These are phyloP conservation scores for Ciborinia camelliae DNA, from an alignment of 2,329 filamentous ascomycete species.

Conservation along the genomic window DNA sequence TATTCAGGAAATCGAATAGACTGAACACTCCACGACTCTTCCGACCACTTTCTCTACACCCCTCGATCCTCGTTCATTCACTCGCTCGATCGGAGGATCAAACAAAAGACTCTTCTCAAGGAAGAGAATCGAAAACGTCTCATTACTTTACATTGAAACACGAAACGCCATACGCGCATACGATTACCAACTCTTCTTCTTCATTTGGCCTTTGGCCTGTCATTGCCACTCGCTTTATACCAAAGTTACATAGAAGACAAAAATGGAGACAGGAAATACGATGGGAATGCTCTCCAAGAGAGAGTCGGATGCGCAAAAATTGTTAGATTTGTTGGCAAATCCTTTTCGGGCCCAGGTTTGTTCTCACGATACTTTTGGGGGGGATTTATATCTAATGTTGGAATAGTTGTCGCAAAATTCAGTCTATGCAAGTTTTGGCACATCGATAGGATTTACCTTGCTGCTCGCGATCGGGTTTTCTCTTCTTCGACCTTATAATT, in stretches of 20 bases:
- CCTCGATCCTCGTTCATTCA: neutral
- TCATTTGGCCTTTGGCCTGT: slow-evolving; percentile 34
- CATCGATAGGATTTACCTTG: slow-evolving; percentile 71
- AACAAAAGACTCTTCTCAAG: neutral
- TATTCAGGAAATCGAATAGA: slow-evolving; percentile 2
- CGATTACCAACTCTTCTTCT: slow-evolving; percentile 13
- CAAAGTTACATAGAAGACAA: neutral
- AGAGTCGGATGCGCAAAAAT: slow-evolving; percentile 25
- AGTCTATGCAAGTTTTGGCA: slow-evolving; percentile 74
- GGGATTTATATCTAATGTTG: slow-evolving; percentile 19
- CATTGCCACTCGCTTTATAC: slow-evolving; percentile 34
- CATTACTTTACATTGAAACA: neutral
- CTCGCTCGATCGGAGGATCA: neutral
- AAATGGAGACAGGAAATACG: slow-evolving; percentile 26
- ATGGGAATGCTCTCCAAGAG: slow-evolving; percentile 26
- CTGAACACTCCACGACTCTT: neutral
- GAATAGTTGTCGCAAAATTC: slow-evolving; percentile 47
- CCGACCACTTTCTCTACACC: neutral
- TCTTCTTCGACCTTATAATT: slow-evolving; percentile 84
- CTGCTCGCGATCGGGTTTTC: slow-evolving; percentile 80
- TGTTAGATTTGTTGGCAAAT: slow-evolving; percentile 35
- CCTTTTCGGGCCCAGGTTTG: slow-evolving; percentile 32
- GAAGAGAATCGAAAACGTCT: neutral
- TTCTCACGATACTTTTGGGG: neutral
- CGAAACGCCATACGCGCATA: neutral